Evolutionary conservation across 257 asterid species (phyloP).

Genomic region (Voacanga thouarsii): DNA sequence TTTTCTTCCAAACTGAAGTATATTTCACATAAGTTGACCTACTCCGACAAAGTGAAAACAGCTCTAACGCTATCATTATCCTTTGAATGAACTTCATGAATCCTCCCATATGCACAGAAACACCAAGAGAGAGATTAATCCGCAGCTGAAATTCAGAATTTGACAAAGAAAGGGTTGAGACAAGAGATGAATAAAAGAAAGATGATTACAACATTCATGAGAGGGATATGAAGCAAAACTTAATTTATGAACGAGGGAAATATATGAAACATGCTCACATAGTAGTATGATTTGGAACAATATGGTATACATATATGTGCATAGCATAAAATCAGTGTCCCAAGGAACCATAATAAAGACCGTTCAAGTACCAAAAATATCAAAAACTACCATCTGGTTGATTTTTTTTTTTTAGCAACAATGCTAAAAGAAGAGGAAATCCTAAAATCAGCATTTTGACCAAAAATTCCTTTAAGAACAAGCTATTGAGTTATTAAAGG

Average conservation of each 20-base stretch:
- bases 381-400: not conserved
- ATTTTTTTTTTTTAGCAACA: no score
- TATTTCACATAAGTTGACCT: not conserved
- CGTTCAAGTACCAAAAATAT: not conserved
- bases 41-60: not conserved
- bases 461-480: slow-evolving; percentile 15
- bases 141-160: not conserved
- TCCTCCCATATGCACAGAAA: not conserved
- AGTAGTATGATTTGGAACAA: not conserved
- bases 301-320: not conserved
- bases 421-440: not conserved
- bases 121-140: not conserved
- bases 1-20: not conserved
- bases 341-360: not conserved
- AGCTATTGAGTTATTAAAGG: not conserved
- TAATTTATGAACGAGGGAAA: not conserved
- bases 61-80: not conserved
- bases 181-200: not conserved
- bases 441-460: slow-evolving; percentile 8
- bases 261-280: not conserved
- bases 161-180: not conserved
- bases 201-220: not conserved
- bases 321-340: not conserved
- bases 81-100: not conserved
- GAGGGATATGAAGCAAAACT: not conserved